Evolutionary conservation across 2,329 filamentous ascomycete species (phyloP), one percentile per base, ranked within the genome.

Genomic region (Cercospora janseana): DNA sequence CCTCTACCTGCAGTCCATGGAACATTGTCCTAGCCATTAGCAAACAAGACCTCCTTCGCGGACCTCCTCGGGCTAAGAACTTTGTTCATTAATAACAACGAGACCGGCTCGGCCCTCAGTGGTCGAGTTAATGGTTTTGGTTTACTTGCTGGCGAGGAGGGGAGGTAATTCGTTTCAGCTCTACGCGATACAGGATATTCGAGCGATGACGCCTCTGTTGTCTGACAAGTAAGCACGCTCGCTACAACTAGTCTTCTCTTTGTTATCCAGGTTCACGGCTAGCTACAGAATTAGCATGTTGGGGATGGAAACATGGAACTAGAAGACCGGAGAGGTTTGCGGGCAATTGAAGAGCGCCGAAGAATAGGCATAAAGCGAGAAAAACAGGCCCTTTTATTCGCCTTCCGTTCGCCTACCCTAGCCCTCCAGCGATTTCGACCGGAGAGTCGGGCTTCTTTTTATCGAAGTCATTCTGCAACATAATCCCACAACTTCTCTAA

Each of bases 401-500:
- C 27, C 27, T 29, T 29, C 27, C 27, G 27, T 29, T 6, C 29
- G 29, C n/a, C 29, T 34, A 16, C 29, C 29, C 12, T 34, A 6
- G n/a, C n/a, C 29, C 12, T 6, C 10, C n/a, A 34, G 29, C 29
- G 13, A 29, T 7, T 4, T 29, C 27, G 27, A 29, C 6, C 27
- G 27, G 27, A 29, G 27, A 29, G 27, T 29, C 27, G 27, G 3
- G 6, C 6, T 29, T 29, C 27, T 15, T 29, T 9, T 29, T n/a
- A 29, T 10, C 27, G 6, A 46, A 20, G 31, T 34, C n/a, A 34
- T 34, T 34, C 52, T 28, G 48, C 52, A 48, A 55, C 52, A 38
- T 38, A 55, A 18, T 55, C 46, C 53, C 53, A 55, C 46, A 55
- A 46, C 27, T 35, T 44, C 41, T 52, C 53, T 18, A 55, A 40